phyloP scores from a whole-genome alignment of 352 stramenopile species.

The Blastocystis sp. region DNA sequence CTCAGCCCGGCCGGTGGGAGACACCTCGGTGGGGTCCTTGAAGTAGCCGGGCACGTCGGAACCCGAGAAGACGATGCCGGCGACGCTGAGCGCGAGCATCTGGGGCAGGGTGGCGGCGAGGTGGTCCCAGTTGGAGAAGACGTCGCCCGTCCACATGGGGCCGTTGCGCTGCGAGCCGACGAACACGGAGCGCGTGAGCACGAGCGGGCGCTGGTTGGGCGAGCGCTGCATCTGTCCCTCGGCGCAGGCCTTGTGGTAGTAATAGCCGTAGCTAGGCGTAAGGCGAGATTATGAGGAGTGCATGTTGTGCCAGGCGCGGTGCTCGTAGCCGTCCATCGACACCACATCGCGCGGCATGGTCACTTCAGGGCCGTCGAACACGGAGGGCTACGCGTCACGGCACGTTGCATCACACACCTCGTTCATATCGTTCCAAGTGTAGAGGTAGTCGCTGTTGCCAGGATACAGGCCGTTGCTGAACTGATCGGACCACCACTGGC shows the following conservation, averaged over 20 bases:
- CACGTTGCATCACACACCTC: constrained; percentile 74
- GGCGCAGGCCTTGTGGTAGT: constrained; percentile 91
- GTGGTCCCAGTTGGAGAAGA: constrained; percentile 90
- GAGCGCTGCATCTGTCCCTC: constrained; percentile 80
- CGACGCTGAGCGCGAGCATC: constrained; percentile 91
- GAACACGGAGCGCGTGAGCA: constrained; percentile 94
- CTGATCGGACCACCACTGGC: constrained; percentile 90
- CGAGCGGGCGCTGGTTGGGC: constrained; percentile 85
- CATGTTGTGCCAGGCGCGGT: constrained; percentile 99
- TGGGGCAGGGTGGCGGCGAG: constrained; percentile 91
- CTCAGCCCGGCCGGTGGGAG: constrained; percentile 76
- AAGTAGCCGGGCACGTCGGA: constrained; percentile 99
- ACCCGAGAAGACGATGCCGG: constrained; percentile 91
- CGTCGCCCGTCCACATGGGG: constrained; percentile 97
- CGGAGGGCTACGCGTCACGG: constrained; percentile 77
- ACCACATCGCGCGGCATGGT: constrained; percentile 90
- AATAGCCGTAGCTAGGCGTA: constrained; percentile 81
- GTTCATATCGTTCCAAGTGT: constrained; percentile 99
- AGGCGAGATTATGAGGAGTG: constrained; percentile 72
- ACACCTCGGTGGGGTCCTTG: constrained; percentile 88
- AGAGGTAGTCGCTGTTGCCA: constrained; percentile 85
- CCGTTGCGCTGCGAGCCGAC: constrained; percentile 92
- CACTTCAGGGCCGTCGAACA: constrained; percentile 99
- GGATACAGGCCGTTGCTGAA: constrained; percentile 91
- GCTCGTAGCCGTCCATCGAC: constrained; percentile 88